Percentiles rank a stretch among this genome's conserved stretches.
Evolutionary conservation across 495 filamentous ascomycete genomes (phyloP).

Genomic region (Penicillium ochrochloron): DNA sequence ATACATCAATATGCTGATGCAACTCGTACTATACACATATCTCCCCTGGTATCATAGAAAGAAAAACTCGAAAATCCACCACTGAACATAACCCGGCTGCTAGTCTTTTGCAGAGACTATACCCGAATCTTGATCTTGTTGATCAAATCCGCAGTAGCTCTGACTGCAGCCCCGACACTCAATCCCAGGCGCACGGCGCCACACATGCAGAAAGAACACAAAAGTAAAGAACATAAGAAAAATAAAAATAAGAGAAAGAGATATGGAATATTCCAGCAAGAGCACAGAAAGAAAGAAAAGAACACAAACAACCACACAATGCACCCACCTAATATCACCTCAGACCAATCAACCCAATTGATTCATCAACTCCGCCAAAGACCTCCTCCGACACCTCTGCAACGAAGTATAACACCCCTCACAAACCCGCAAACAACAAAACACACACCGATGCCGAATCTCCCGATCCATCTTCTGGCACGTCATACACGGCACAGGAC

Average conservation of each 20-base stretch:
- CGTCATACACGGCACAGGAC: conserved; percentile 55
- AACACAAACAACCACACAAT: background rate
- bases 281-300: background rate
- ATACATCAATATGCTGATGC: conserved; percentile 23
- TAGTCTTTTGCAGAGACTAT: background rate
- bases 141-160: background rate
- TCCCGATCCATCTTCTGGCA: conserved; percentile 51
- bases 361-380: conserved; percentile 41
- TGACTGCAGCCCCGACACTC: background rate
- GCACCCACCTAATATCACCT: background rate
- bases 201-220: conserved; percentile 18
- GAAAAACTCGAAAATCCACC: background rate
- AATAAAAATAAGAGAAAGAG: conserved; percentile 12
- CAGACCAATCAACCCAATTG: conserved; percentile 13
- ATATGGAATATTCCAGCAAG: conserved; percentile 5
- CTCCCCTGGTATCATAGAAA: conserved; percentile 35
- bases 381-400: conserved; percentile 42
- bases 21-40: conserved; percentile 34
- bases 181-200: conserved; percentile 18
- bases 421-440: conserved; percentile 55
- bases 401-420: conserved; percentile 44
- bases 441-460: conserved; percentile 51
- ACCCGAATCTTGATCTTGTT: background rate
- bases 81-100: background rate
- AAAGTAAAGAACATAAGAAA: conserved; percentile 5